Base-by-base conservation (phyloP, 192 early-diverging fungal genomes). In the Coemansia sp. region DNA sequence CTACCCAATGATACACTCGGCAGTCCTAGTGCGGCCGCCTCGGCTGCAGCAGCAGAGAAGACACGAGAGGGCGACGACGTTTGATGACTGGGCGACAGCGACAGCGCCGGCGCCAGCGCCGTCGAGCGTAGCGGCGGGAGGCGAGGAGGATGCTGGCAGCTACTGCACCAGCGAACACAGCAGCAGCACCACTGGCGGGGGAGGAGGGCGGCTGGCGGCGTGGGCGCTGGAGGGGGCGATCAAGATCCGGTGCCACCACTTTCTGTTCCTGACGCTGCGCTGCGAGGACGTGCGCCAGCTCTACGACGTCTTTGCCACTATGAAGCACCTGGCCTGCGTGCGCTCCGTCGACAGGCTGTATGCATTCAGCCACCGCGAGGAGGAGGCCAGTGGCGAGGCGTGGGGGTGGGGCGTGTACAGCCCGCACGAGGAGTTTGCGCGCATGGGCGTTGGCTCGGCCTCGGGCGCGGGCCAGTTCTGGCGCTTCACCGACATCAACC, bases 1-100 rank as follows among this genome's bases (percentile, higher is more conserved):
- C 27, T 96, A 95, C 69, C 90, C 94, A 17, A 86, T 92, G 41
- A 90, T 98, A 24, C 92, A 93, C 70, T 89, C 90, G 19, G 89
- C 94, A 4, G 90, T 61, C 19, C 71, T 82, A 2, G 29, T 63
- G 35, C 73, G 74, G 59, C 79, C 79, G 46, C 70, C 79, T 0
- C 58, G 47, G 47, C 31, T 71, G 27, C 11, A 39, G 53, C 53
- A 56, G n/a, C n/a, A n/a, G n/a, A n/a, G n/a, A 56, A 56, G 53
- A 35, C 29, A 29, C 10, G 53, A 56, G 10, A 38, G 10, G 37
- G 37, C 51, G 14, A 57, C 51, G 53, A n/a, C 36, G 6, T 58
- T 58, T 58, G 92, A 64, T 86, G 89, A 60, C 53, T 71, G 77
- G 35, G 17, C 41, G 20, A 27, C 41, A 12, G 36, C 56, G 3